Evolutionary conservation across 805 yeast genomes (phyloP), one percentile per base, ranked within the genome.

Genomic region (Saturnispora hagleri): DNA sequence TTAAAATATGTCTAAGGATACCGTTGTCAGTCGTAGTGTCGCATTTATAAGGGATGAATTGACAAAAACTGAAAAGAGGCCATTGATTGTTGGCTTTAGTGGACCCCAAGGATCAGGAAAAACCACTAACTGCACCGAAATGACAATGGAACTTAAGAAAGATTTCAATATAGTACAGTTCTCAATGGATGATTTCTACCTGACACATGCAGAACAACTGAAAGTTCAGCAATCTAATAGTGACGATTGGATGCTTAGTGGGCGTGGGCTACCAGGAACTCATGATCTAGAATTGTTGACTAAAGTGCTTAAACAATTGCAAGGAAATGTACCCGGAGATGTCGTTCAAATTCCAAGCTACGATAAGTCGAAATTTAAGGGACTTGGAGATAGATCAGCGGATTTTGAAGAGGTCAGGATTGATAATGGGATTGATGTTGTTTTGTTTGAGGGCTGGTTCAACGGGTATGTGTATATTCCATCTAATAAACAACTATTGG

Each of bases 381-480:
- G 98, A 0, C 75, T 76, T 51, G 99, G 99, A 5, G 98, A 91
- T 66, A 71, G 98, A 49, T 58, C 65, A 6, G 70, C 70, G 0
- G 55, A 69, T 12, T 80, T 83, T 83, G 57, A 61, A 2, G 56
- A 56, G 31, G 24, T 59, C 15, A 40, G 47, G 3, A 59, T 60
- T 0, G 52, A 54, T 2, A 75, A 77, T 2, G 26, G 42, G 2
- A 71, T 80, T 3, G 88, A 86, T 59, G 75, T 89, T 3, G 74
- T 91, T 3, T 65, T 91, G 2, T 73, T 93, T 41, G 99, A 91
- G 68, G 99, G 98, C 4, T 91, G 99, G 99, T 89, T 90, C 69
- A 75, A 81, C 24, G 98, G 98, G 1, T 91, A 81, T 62, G 55
- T 62, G 4, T 73, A 84, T 1, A 57, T 77, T 18, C 57, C 66